These are phyloP conservation scores for Fusarium praegraminearum DNA, from an alignment of 2,329 filamentous ascomycete genomes.

Conservation along the genomic window DNA sequence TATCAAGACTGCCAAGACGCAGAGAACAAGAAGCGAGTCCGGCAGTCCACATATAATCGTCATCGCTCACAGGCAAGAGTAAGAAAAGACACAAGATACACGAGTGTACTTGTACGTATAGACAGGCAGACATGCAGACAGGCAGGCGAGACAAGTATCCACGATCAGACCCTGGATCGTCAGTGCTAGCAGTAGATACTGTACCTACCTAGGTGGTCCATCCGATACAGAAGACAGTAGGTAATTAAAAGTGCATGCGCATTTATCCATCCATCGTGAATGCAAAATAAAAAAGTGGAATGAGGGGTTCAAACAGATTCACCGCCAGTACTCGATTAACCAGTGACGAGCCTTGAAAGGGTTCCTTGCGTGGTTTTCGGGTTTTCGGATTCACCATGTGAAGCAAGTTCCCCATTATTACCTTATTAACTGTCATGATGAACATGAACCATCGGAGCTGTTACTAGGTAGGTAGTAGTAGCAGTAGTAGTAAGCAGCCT, in stretches of 20 bases:
- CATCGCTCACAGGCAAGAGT: constrained; percentile 8
- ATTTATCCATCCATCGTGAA: constrained; percentile 15
- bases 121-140: background rate
- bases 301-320: constrained; percentile 34
- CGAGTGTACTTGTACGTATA: constrained; percentile 7
- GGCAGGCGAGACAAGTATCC: background rate
- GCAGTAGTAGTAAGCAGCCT: background rate
- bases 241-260: constrained; percentile 1
- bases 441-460: background rate
- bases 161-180: constrained; percentile 38
- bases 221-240: background rate
- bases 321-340: constrained; percentile 23
- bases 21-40: constrained; percentile 15
- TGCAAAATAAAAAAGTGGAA: constrained; percentile 21
- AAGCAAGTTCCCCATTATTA: constrained; percentile 20
- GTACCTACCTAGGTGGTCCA: background rate
- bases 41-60: constrained; percentile 31
- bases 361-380: constrained; percentile 9
- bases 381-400: constrained; percentile 18
- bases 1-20: constrained; percentile 29
- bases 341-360: constrained; percentile 9
- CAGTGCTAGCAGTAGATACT: constrained; percentile 6
- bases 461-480: too few relatives aligned
- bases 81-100: constrained; percentile 4
- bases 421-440: background rate